Base-by-base conservation (phyloP, 495 filamentous ascomycete species). In the Xylaria grammica region DNA sequence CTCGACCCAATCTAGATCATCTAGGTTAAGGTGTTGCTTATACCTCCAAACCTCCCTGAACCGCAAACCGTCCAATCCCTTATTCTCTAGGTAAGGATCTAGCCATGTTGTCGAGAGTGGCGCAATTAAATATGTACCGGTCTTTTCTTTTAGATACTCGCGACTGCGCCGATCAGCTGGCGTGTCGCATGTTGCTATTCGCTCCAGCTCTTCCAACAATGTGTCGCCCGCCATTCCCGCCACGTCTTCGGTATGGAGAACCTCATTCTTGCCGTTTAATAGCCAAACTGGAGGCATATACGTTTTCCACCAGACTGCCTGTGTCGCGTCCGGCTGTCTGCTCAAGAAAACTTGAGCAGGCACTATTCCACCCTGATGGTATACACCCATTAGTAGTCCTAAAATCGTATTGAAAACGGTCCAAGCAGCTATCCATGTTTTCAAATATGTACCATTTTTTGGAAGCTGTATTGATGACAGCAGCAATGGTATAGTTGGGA, bases 301-400 rank as follows among this genome's bases (percentile, higher is more conserved):
- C 0, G 96, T 98, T 70, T 96, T 97, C 95, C 95, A 99, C 94
- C 94, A 99, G 57, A 96, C 82, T 3, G 91, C 90, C 11, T 90
- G 82, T 5, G 84, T 85, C n/a, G 86, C 84, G 54, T 85, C 81
- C 19, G 76, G 84, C 69, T 86, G 84, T 34, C 79, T 82, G 71
- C 82, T 84, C 71, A 86, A 69, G 58, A 86, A 86, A 15, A 85
- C 81, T 70, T 99, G 95, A 8, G 89, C 85, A 11, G 93, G 93
- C 4, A 98, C 84, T 27, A 99, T 85, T 30, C 95, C 95, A 29
- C 91, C 95, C 80, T 99, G 95, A 75, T 99, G 95, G 69, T 95
- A 98, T 8, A 90, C 74, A 6, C 95, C 95, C 90, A 98, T 96
- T 22, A 98, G 78, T 8, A 90, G 76, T 20, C 92, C 96, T 48